Base-by-base conservation (phyloP, 306 rosid genomes). In the Oemleria cerasiformis region DNA sequence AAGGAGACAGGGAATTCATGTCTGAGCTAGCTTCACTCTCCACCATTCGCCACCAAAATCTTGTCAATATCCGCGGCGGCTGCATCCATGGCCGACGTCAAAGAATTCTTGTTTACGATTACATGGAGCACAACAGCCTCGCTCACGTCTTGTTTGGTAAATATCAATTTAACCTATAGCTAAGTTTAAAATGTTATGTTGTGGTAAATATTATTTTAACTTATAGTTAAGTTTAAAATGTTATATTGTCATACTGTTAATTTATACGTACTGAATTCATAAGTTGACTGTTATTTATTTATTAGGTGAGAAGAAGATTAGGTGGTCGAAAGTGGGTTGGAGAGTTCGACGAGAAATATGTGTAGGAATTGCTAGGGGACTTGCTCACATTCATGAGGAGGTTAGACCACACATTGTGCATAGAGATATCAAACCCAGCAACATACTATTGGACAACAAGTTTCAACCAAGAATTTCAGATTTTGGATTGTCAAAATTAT, bases 1-100 rank as follows among this genome's bases (percentile, higher is more conserved):
- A 80, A 71, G 84, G 80, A 58, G 77, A 80, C 60, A 70, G 25
- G 30, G 80, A 80, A 66, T 80, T 80, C 80, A 70, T 80, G 67
- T 50, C 84, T 9, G 80, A 80, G 60, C 69, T 80, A n/a, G 79
- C 70, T 10, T 80, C 77, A 15, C 41, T 75, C 45, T 64, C 80
- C n/a, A 65, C 59, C n/a, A 43, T 80, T 36, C 9, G 14, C 59
- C 80, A 80, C 13, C 69, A 75, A 42, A 80, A 75, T 65, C 58
- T 75, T 30, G 70, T 79, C n/a, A 65, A 50, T 70, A 41, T 80
- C 50, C 53, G 42, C 42, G 80, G 84, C 2, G 73, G 80, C 19
- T 80, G 77, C 58, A 21, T 75, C 2, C 70, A 75, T 17, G 84
- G 80, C 16, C 74, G 49, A 17, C 70, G 21, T 9, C n/a, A 73